Conservation (phyloP, 371 early-diverging fungal species). For the Batkoa obscura region DNA sequence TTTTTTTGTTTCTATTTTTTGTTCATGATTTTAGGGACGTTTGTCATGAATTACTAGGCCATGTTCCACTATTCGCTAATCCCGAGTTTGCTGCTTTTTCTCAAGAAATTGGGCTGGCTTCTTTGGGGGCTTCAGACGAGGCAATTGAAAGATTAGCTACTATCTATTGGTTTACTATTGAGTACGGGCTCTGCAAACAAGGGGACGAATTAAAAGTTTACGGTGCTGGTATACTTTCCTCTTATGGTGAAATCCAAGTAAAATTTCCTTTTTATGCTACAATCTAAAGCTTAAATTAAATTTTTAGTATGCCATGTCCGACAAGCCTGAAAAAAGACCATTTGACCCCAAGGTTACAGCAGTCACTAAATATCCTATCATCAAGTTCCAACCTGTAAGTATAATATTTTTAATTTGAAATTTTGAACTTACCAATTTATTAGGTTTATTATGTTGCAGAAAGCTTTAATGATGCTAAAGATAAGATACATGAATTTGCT, state of each 20-base stretch:
- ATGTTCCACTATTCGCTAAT: constrained; percentile 71
- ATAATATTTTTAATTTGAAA: background rate
- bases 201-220: constrained; percentile 63
- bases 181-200: constrained; percentile 88
- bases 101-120: constrained; percentile 89
- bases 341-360: constrained; percentile 77
- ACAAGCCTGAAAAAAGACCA: constrained; percentile 55
- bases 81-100: constrained; percentile 92
- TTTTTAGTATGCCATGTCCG: constrained; percentile 63
- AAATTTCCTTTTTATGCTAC: no score
- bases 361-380: constrained; percentile 73
- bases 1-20: background rate
- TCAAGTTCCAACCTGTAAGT: constrained; percentile 71
- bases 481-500: constrained; percentile 76
- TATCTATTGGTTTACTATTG: constrained; percentile 88
- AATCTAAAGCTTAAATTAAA: no score
- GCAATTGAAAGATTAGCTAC: constrained; percentile 79
- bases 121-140: constrained; percentile 81
- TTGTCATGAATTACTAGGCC: constrained; percentile 8
- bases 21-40: background rate
- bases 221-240: constrained; percentile 86
- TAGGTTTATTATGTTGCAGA: constrained; percentile 81
- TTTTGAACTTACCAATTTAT: background rate
- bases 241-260: constrained; percentile 83
- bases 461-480: constrained; percentile 80